These are phyloP conservation scores for Phlyctochytrium bullatum DNA, from an alignment of 192 early-diverging fungal species.

Conservation along the genomic window DNA sequence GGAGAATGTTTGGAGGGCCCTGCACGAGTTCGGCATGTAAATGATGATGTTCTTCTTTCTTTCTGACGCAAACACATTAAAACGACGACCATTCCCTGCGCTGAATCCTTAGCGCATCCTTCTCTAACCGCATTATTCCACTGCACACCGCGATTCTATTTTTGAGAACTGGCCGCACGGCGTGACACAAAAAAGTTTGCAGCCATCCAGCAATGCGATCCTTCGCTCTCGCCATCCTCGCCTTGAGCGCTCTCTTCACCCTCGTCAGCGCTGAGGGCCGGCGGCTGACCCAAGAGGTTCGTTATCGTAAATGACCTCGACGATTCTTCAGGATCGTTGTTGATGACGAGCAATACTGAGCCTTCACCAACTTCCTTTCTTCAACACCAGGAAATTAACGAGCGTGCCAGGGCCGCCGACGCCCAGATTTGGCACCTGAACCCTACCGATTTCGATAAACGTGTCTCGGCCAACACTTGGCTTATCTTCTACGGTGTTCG, in stretches of 20 bases:
- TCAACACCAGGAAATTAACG: slow-evolving; percentile 16
- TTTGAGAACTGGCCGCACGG: too few species aligned
- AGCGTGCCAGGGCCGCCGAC: slow-evolving; percentile 10
- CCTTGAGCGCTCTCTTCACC: background rate
- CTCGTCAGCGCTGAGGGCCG: background rate
- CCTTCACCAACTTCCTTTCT: background rate
- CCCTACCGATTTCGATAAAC: slow-evolving; percentile 10
- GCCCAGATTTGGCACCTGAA: slow-evolving; percentile 23
- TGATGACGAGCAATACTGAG: background rate
- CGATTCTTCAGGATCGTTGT: background rate
- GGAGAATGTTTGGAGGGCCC: slow-evolving; percentile 34
- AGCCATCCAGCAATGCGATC: too few species aligned
- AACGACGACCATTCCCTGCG: too few species aligned
- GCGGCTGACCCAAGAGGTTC: slow-evolving; percentile 1
- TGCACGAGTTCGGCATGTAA: slow-evolving; percentile 40
- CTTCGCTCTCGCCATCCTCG: background rate
- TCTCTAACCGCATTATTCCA: too few species aligned
- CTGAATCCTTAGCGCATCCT: too few species aligned
- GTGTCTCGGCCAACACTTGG: slow-evolving; percentile 16
- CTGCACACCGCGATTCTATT: too few species aligned
- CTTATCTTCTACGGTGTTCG: slow-evolving; percentile 21
- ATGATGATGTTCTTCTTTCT: background rate
- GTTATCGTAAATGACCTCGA: background rate
- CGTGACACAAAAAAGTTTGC: too few species aligned
- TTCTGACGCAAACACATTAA: too few species aligned